Evolutionary conservation across 192 early-diverging fungal genomes (phyloP), one percentile per base, ranked within the genome.

Genomic region (Backusella tuberculispora): DNA sequence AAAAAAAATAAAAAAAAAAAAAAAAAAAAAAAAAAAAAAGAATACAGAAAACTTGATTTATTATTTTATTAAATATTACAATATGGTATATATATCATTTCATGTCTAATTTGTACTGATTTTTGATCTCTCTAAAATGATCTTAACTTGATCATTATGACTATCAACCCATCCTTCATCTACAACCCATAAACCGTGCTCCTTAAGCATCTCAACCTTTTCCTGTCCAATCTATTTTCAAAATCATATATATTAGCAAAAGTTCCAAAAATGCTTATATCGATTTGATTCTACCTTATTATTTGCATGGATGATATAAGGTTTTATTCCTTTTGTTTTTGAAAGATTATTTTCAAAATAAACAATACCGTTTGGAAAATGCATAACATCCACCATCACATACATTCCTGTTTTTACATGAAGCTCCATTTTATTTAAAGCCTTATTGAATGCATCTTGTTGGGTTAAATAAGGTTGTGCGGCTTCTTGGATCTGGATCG

Each of bases 221-320:
- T 41, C 65, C 29, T 66, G 17, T 13, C 74, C 74, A 44, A 15
- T 13, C 42, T 73, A 29, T 43, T 53, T 9, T 48, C 4, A 17
- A 48, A 45, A 46, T 45, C n/a, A 45, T 19, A 21, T 5, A 14
- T 8, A 34, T 34, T 34, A 34, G 29, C 29, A 34, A 14, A 44
- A 24, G 8, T 26, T 24, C 15, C 6, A 43, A 29, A 34, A 69
- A 45, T 15, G 5, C 2, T 12, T 41, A 15, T 46, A 38, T 24
- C n/a, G n/a, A n/a, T n/a, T n/a, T n/a, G n/a, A 68, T 48, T 45
- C 41, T 67, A 77, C 76, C 70, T 77, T 63, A 42, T 81, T 73
- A 50, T 81, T 81, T 13, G 75, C 75, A 72, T 81, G 79, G n/a
- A 75, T 53, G 53, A 81, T 81, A 47, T 77, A 74, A 43, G 79